Conservation (phyloP, 306 rosid species). For the Clitoria ternatea region DNA sequence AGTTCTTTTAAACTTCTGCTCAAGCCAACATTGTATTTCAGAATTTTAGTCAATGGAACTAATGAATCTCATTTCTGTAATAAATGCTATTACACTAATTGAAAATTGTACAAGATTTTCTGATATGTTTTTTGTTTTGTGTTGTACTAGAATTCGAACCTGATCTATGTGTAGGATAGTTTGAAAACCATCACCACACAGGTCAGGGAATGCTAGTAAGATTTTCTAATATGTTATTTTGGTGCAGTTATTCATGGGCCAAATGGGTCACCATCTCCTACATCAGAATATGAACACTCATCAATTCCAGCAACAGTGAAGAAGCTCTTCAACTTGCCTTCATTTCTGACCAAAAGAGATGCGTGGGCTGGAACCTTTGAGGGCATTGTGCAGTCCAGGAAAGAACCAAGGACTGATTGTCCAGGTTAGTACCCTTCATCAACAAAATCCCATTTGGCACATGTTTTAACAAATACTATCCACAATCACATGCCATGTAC, state of each 20-base stretch:
- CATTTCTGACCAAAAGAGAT: constrained; percentile 76
- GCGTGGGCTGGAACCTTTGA: constrained; percentile 90
- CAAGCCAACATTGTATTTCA: neutral
- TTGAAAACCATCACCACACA: too few species aligned
- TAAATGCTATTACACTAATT: neutral
- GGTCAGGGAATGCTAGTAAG: too few species aligned
- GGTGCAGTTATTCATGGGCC: constrained; percentile 84
- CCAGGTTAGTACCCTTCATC: constrained; percentile 54
- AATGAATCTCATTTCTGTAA: neutral
- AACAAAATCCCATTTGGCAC: neutral
- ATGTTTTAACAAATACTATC: neutral
- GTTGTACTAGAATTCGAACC: too few species aligned
- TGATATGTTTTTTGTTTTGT: neutral
- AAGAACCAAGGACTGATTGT: constrained; percentile 79
- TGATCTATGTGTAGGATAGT: too few species aligned
- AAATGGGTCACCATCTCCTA: constrained; percentile 63
- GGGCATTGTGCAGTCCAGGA: constrained; percentile 47
- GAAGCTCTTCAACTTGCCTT: constrained; percentile 68
- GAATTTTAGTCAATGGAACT: neutral
- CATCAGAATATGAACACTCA: constrained; percentile 85
- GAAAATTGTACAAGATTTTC: neutral
- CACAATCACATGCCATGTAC: neutral
- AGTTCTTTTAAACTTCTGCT: neutral
- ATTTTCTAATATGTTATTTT: neutral
- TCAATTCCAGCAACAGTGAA: constrained; percentile 85